Base-by-base conservation (phyloP, 352 stramenopile species). In the Aphanomyces cochlioides region DNA sequence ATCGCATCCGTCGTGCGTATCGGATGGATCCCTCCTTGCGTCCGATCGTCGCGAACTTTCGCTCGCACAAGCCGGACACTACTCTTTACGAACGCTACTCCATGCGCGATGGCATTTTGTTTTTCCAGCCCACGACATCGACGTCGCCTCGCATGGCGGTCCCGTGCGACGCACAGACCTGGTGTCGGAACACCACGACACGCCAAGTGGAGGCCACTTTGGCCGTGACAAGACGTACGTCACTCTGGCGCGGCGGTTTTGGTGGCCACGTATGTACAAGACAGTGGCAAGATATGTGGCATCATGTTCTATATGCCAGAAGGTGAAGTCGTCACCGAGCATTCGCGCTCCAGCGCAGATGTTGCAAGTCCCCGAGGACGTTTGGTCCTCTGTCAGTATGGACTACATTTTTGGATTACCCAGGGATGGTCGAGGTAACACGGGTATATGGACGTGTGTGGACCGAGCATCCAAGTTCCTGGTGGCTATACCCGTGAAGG, bases 381-480 rank as follows among this genome's bases (percentile, higher is more conserved):
- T 53, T 53, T 53, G 45, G 45, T 53, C 45, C 13, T 53, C 45
- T 15, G 45, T 53, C 45, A 53, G 45, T 2, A 53, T 53, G 45
- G 45, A 53, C n/a, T 53, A n/a, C n/a, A 53, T 53, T 15, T 53
- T 53, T 19, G 2, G 45, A n/a, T 53, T 19, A 19, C 28, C 28
- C 28, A 0, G 28, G 28, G 28, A 28, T 28, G 28, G 28, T 28
- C 28, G 28, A 28, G 2, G 28, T 28, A 53, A 53, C 45, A 53
- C 45, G 13, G 45, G 45, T 53, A 53, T 53, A 15, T n/a, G 13
- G 45, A 2, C 45, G 28, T 19, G 45, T 19, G 28, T 28, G 28
- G 28, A 28, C 28, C 28, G 28, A 2, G 45, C 45, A 2, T 53
- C 45, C 13, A 53, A 53, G 45, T 53, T n/a, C 45, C 13, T 53